Percentiles rank a stretch among this genome's conserved stretches.
Conservation (phyloP, 2,329 filamentous ascomycete genomes). For the Sporothrix brasiliensis region DNA sequence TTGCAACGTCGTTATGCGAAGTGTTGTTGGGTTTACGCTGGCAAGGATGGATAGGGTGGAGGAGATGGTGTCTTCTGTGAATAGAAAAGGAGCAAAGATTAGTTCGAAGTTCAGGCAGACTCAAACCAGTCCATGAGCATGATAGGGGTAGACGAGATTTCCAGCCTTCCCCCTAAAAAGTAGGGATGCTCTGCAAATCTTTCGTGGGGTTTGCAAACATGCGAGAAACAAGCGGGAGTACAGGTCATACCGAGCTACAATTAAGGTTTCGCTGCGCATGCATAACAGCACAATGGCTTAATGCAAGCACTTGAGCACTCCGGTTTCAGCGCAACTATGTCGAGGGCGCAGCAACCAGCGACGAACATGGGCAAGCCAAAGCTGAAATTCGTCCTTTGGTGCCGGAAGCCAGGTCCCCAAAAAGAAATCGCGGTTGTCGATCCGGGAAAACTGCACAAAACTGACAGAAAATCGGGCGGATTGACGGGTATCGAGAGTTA, state of each 20-base stretch:
- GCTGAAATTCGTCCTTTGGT: slow-evolving; percentile 8
- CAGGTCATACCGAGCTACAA: slow-evolving; percentile 32
- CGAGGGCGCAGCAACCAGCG: slow-evolving; percentile 22
- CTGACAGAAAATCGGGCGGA: background rate
- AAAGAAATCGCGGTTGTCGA: slow-evolving; percentile 25
- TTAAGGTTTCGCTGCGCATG: slow-evolving; percentile 34
- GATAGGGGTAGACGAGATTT: slow-evolving; percentile 30
- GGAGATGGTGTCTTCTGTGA: slow-evolving; percentile 3
- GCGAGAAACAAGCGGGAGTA: slow-evolving; percentile 17
- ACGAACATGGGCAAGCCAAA: background rate
- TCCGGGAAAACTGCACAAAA: slow-evolving; percentile 24
- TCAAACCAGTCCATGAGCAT: slow-evolving; percentile 5
- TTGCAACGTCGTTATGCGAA: slow-evolving; percentile 41
- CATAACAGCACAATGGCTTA: slow-evolving; percentile 27
- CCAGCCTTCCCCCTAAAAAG: slow-evolving; percentile 14
- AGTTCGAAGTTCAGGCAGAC: slow-evolving; percentile 31
- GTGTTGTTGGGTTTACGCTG: slow-evolving; percentile 1
- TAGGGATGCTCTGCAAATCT: slow-evolving; percentile 17
- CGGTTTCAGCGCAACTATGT: slow-evolving; percentile 27
- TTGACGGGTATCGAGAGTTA: slow-evolving; percentile 8
- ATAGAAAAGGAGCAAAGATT: slow-evolving; percentile 27
- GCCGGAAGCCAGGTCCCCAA: slow-evolving; percentile 24
- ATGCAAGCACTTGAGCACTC: slow-evolving; percentile 23
- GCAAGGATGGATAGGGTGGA: background rate
- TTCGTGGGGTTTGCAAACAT: slow-evolving; percentile 23